Evolutionary conservation across 2,329 filamentous ascomycete species (phyloP), one percentile per base, ranked within the genome.

Genomic region (Phaeosphaeriaceae sp.): DNA sequence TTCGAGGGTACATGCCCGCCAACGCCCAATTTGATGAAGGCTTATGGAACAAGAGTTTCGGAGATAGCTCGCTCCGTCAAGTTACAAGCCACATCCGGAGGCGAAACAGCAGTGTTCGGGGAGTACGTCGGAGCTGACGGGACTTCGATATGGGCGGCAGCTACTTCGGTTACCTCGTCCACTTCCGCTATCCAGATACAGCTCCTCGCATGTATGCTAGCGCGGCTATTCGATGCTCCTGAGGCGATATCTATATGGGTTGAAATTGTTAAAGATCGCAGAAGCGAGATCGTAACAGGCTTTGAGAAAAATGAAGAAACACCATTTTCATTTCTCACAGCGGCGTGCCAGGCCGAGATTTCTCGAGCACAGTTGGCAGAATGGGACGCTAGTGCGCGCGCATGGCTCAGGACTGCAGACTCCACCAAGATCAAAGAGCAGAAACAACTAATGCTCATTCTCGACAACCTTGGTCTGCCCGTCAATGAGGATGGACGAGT

Each of bases 151-250:
- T 76, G 72, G 71, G 74, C 74, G 2, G 69, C 70, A 1, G 73
- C 72, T 4, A 76, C 72, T 0, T 75, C 73, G 1, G 61, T 64
- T 0, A 34, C 34, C 3, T 75, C 73, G 1, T 61, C 64, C 0
- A 34, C 34, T 3, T 48, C 48, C 0, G 66, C 70, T 2, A 52
- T 76, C 0, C 50, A 54, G 1, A 48, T 70, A 0, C 67, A 76
- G 34, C 60, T 76, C 0, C 71, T 76, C 0, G 70, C 66, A 2
- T 75, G 72, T 46, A 70, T 76, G 54, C 51, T 77, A 4, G 73
- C 72, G 1, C 56, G 70, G 1, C 58, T 71, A 1, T 75, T 62
- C 54, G 45, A 26, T 2, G 33, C 29, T 3, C 9, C 49, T 2
- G 58, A 72, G 47, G 71, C 72, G 1, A 65, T 54, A 2, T 61